These are phyloP conservation scores for Hygrophorus pudorinus DNA, from an alignment of 768 basidiomycete species.

Conservation along the genomic window DNA sequence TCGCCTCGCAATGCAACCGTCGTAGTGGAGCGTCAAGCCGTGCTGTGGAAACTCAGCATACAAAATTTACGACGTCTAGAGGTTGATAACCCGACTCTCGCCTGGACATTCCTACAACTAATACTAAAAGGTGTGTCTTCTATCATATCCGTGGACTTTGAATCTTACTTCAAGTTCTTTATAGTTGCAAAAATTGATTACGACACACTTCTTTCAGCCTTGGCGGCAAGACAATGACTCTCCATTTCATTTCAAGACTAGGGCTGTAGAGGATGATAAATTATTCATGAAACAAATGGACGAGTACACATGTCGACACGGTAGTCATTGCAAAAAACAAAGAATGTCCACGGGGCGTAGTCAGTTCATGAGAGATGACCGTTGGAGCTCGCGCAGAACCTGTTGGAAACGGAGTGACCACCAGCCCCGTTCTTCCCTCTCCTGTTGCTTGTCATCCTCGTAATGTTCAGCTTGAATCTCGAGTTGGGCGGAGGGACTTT, in stretches of 20 bases:
- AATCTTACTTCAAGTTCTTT: not conserved
- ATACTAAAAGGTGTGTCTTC: constrained; percentile 58
- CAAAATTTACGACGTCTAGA: constrained; percentile 54
- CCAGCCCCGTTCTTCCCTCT: constrained; percentile 65
- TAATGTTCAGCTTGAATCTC: constrained; percentile 14
- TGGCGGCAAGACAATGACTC: constrained; percentile 26
- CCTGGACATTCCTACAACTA: constrained; percentile 53
- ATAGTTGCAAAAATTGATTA: constrained; percentile 55
- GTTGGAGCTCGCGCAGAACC: constrained; percentile 45
- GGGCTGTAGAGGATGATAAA: not conserved
- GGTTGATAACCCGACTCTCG: constrained; percentile 53
- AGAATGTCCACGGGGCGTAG: no score
- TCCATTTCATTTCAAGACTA: no score
- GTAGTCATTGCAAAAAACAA: not conserved
- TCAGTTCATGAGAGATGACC: constrained; percentile 3
- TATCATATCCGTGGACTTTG: not conserved
- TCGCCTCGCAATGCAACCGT: constrained; percentile 80
- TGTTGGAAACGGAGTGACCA: constrained; percentile 63
- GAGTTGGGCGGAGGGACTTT: constrained; percentile 61
- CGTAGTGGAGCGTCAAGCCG: constrained; percentile 64
- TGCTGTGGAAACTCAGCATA: constrained; percentile 72
- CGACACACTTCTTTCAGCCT: constrained; percentile 46
- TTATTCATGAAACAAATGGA: not conserved
- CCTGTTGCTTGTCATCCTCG: constrained; percentile 24
- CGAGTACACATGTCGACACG: not conserved